Evolutionary conservation across 2,329 filamentous ascomycete genomes (phyloP), one percentile per base, ranked within the genome.

Genomic region (Colletotrichum neosansevieriae): DNA sequence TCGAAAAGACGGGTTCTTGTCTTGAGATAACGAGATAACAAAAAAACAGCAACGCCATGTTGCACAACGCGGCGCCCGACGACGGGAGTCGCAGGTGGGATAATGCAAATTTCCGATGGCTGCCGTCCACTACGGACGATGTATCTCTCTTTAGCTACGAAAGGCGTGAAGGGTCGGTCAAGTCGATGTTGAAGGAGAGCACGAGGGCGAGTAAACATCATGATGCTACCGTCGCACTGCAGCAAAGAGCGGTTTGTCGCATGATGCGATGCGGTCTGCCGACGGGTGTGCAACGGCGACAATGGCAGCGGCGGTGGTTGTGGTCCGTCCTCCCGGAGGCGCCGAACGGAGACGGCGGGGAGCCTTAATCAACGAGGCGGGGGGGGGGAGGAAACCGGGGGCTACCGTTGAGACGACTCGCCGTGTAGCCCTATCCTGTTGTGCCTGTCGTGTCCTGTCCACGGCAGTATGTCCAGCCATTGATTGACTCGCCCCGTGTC

Each of bases 331-430:
- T 60, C 12, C 45, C 61, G 65, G 65, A 42, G 51, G 53, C 53
- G 47, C 65, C 60, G 65, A 64, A 59, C 60, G 65, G 60, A 54
- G 60, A 58, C 19, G 60, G 65, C 53, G 65, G 65, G 36, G 40
- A 57, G 53, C 32, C 44, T 67, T 34, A 45, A 63, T 58, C 59
- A 53, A 63, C 15, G 57, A 54, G 57, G 63, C 34, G 34, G 51
- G 17, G 13, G 34, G n/a, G n/a, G n/a, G n/a, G n/a, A 42, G 40
- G 40, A 47, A 17, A 17, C 32, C 44, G 57, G 32, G 57, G 57
- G 13, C 12, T 9, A n/a, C 32, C 44, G 57, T 50, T 42, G 44
- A 40, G 57, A 59, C 58, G 58, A 40, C 45, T 50, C 45, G 34
- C 34, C 45, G 29, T 49, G 36, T 21, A 9, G 29, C 29, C 29